Percentiles rank a stretch among this genome's conserved stretches.
Evolutionary conservation across 495 filamentous ascomycete genomes (phyloP).

Genomic region (Penicillium crystallinum): DNA sequence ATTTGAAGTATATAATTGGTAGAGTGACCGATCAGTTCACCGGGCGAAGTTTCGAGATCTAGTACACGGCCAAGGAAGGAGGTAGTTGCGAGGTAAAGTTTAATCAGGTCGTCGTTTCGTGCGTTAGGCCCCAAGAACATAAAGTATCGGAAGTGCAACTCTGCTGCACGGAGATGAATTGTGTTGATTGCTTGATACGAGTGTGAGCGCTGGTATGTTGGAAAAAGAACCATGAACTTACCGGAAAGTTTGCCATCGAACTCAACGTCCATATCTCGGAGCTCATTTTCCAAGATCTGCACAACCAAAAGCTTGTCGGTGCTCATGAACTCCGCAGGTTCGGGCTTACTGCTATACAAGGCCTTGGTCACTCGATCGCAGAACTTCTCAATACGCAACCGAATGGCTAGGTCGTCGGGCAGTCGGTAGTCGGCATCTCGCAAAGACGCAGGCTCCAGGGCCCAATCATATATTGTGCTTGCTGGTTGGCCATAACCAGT

Average conservation of each 20-base stretch:
- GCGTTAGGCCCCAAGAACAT: slow-evolving; percentile 49
- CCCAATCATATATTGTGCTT: slow-evolving; percentile 81
- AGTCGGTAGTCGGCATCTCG: slow-evolving; percentile 60
- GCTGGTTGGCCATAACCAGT: slow-evolving; percentile 90
- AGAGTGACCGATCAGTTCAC: slow-evolving; percentile 60
- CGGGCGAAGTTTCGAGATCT: slow-evolving; percentile 43
- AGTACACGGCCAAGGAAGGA: slow-evolving; percentile 44
- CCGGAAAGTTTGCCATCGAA: slow-evolving; percentile 44
- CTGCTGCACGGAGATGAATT: slow-evolving; percentile 45
- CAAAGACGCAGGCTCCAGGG: slow-evolving; percentile 60
- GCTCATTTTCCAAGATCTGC: slow-evolving; percentile 47
- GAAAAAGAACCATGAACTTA: slow-evolving; percentile 51
- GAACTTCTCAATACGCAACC: slow-evolving; percentile 79
- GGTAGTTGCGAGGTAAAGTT: slow-evolving; percentile 59
- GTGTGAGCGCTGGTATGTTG: slow-evolving; percentile 60
- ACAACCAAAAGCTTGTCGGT: slow-evolving; percentile 66
- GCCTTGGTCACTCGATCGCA: slow-evolving; percentile 80
- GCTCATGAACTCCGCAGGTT: slow-evolving; percentile 68
- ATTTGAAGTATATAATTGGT: slow-evolving; percentile 92
- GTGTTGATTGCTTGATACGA: slow-evolving; percentile 53
- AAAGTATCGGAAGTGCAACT: slow-evolving; percentile 44
- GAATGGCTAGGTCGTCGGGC: slow-evolving; percentile 59
- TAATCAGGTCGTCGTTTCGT: slow-evolving; percentile 64
- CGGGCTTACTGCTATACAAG: slow-evolving; percentile 76
- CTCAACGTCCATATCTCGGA: slow-evolving; percentile 49